Evolutionary conservation across 345 rosid species (phyloP).

Genomic region (Citrus reticulata): DNA sequence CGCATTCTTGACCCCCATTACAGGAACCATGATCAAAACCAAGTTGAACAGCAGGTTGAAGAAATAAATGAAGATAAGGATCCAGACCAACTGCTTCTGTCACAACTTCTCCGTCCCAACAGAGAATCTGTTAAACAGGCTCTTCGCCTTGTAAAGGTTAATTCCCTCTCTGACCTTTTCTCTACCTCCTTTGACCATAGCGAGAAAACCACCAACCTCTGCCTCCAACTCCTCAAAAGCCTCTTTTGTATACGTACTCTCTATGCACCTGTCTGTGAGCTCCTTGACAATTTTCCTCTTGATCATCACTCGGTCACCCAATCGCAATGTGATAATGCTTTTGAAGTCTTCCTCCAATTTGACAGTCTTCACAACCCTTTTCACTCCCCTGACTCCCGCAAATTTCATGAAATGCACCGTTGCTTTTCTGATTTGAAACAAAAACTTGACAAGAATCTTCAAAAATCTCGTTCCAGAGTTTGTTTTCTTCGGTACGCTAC

Average conservation of each 20-base stretch:
- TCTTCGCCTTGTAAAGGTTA: slow-evolving; percentile 34
- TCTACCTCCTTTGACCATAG: slow-evolving; percentile 60
- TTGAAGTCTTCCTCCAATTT: slow-evolving; percentile 46
- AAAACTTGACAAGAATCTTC: slow-evolving; percentile 44
- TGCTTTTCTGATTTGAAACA: slow-evolving; percentile 55
- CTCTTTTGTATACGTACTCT: slow-evolving; percentile 42
- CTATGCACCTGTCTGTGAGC: slow-evolving; percentile 49
- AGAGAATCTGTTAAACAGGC: slow-evolving; percentile 53
- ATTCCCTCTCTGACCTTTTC: slow-evolving; percentile 43
- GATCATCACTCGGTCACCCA: slow-evolving; percentile 36
- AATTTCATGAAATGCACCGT: slow-evolving; percentile 42
- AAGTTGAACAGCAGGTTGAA: slow-evolving; percentile 12
- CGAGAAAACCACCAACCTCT: slow-evolving; percentile 48
- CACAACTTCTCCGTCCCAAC: slow-evolving; percentile 51
- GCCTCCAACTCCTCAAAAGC: slow-evolving; percentile 47
- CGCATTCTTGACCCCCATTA: slow-evolving; percentile 15
- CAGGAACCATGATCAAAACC: neutral
- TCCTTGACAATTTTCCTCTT: slow-evolving; percentile 46
- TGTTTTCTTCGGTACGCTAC: slow-evolving; percentile 40
- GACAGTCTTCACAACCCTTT: slow-evolving; percentile 61
- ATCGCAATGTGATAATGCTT: slow-evolving; percentile 48
- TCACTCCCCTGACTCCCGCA: slow-evolving; percentile 38
- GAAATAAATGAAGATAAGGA: slow-evolving; percentile 17
- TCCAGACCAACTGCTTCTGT: slow-evolving; percentile 28
- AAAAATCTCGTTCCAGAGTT: slow-evolving; percentile 52